Evolutionary conservation across 441 rosid species (phyloP).

Genomic region (Adansonia madagascariensis): DNA sequence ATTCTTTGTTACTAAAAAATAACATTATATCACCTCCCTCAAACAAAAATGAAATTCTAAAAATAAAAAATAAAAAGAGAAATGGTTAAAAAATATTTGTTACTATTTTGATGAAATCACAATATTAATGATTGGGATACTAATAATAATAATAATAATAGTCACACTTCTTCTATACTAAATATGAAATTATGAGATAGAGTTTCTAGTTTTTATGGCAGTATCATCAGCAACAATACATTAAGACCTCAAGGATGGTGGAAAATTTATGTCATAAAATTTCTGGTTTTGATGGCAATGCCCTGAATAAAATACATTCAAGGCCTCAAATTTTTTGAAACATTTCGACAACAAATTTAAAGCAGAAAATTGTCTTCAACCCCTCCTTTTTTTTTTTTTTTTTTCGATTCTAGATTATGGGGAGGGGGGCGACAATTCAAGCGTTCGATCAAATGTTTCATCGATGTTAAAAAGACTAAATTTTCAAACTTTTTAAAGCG

Average conservation of each 20-base stretch:
- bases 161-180: not conserved
- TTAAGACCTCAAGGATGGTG: not conserved
- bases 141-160: not conserved
- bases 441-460: slow-evolving; percentile 19
- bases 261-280: slow-evolving; percentile 10
- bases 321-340: slow-evolving; percentile 1
- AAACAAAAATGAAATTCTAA: no score
- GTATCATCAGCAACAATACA: not conserved
- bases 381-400: not conserved
- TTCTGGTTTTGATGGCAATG: slow-evolving; percentile 21
- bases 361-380: not conserved
- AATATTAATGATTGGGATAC: not conserved
- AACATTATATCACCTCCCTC: not conserved
- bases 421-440: slow-evolving; percentile 17
- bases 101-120: not conserved
- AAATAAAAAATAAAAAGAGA: not conserved
- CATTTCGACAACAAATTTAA: slow-evolving; percentile 10
- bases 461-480: slow-evolving; percentile 38
- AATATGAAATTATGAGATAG: not conserved
- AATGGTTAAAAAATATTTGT: not conserved
- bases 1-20: no score
- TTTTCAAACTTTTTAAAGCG: slow-evolving; percentile 70
- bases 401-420: slow-evolving; percentile 15
- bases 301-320: slow-evolving; percentile 26
- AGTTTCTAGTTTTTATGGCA: not conserved